These are phyloP conservation scores for Amyloporia xantha DNA, from an alignment of 768 basidiomycete genomes.

Conservation along the genomic window DNA sequence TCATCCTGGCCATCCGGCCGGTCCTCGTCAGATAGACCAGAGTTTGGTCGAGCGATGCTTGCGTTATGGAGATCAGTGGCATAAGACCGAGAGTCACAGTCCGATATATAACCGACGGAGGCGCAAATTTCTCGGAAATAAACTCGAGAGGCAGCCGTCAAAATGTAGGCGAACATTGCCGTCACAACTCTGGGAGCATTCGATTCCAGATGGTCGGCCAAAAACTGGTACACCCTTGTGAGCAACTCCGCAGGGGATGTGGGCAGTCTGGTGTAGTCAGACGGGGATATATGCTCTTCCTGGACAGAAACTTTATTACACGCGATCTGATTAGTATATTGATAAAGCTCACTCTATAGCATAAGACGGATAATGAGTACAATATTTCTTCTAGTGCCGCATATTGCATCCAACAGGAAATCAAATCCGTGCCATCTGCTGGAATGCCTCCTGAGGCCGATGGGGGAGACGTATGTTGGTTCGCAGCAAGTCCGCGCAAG, in stretches of 20 bases:
- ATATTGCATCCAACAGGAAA: conserved; percentile 20
- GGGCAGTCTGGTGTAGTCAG: conserved; percentile 12
- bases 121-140: conserved; percentile 54
- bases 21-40: conserved; percentile 1
- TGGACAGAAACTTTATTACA: too few relatives aligned
- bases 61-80: neutral
- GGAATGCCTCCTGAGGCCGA: too few relatives aligned
- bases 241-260: conserved; percentile 41
- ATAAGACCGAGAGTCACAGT: neutral
- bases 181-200: conserved; percentile 42
- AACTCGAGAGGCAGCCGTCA: conserved; percentile 55
- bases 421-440: too few relatives aligned
- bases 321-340: too few relatives aligned
- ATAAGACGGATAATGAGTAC: conserved; percentile 48
- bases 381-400: conserved; percentile 20
- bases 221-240: conserved; percentile 51
- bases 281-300: neutral
- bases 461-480: too few relatives aligned
- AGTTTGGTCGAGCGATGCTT: too few relatives aligned
- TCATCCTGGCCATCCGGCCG: conserved; percentile 28
- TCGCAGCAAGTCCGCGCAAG: too few relatives aligned
- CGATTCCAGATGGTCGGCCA: conserved; percentile 46
- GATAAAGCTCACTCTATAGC: conserved; percentile 43
- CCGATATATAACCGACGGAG: conserved; percentile 46
- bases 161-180: conserved; percentile 60